These are phyloP conservation scores for Vitis hybrid DNA, from an alignment of 177 flowering plant genomes.

Conservation along the genomic window DNA sequence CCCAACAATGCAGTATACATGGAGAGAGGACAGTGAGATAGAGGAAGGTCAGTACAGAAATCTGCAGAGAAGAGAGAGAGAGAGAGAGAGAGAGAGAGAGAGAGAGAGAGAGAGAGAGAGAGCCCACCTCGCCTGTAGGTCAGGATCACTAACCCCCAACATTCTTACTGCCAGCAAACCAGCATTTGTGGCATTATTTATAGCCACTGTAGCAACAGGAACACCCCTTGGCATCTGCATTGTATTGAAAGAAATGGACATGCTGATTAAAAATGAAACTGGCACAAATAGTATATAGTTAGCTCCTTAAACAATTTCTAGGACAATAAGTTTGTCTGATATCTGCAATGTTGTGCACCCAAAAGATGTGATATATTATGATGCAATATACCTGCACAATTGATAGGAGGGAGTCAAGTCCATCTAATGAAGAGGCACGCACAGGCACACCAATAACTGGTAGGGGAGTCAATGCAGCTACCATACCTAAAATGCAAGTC, in stretches of 20 bases:
- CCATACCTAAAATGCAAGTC: constrained; percentile 60
- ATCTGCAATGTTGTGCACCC: background rate
- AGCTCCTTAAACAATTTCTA: too few relatives aligned
- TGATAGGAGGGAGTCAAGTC: constrained; percentile 88
- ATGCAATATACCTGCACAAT: constrained; percentile 74
- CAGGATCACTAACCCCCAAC: constrained; percentile 55
- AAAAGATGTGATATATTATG: background rate
- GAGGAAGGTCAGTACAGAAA: too few relatives aligned
- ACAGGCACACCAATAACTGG: constrained; percentile 99
- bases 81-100: constrained; percentile 18
- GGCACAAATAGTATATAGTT: too few relatives aligned
- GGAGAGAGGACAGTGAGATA: too few relatives aligned
- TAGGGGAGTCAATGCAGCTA: constrained; percentile 85
- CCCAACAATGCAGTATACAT: too few relatives aligned
- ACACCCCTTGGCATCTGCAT: constrained; percentile 96
- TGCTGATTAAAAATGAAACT: too few relatives aligned
- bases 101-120: constrained; percentile 17
- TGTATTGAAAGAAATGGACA: too few relatives aligned
- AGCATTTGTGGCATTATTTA: constrained; percentile 66
- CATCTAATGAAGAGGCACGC: constrained; percentile 76
- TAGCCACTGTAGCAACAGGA: constrained; percentile 93
- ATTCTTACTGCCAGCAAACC: constrained; percentile 76
- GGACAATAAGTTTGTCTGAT: too few relatives aligned
- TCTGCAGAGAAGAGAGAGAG: constrained; percentile 5
- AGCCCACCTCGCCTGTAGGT: constrained; percentile 59